Conservation (phyloP, 2,329 filamentous ascomycete species). For the Seiridium cupressi region DNA sequence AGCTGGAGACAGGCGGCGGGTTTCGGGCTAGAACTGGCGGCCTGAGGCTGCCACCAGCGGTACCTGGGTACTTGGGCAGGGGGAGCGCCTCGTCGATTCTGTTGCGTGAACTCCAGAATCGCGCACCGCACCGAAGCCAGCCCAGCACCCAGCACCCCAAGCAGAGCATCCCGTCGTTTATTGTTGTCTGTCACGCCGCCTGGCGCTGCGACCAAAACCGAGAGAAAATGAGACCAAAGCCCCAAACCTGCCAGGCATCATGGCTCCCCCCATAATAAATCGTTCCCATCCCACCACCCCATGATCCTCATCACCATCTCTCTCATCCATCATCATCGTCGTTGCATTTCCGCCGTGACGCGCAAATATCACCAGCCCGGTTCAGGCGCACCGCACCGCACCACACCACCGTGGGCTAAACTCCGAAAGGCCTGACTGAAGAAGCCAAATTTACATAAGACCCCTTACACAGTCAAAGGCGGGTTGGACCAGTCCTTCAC, state of each 20-base stretch:
- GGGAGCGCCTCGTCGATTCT: too few species aligned
- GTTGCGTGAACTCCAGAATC: too few species aligned
- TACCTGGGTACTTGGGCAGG: neutral
- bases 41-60: neutral
- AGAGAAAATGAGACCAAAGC: conserved; percentile 34
- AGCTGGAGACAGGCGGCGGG: neutral
- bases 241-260: conserved; percentile 31
- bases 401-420: conserved; percentile 11
- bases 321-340: conserved; percentile 4
- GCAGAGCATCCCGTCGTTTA: conserved; percentile 10
- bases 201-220: conserved; percentile 15
- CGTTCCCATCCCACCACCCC: neutral
- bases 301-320: conserved; percentile 17
- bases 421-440: conserved; percentile 4
- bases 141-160: neutral
- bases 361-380: conserved; percentile 10
- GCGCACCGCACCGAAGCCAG: too few species aligned
- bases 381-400: conserved; percentile 13
- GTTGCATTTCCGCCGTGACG: neutral
- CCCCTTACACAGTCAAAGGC: conserved; percentile 5
- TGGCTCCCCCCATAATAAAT: conserved; percentile 34
- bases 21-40: neutral
- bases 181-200: conserved; percentile 7
- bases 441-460: conserved; percentile 10
- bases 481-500: conserved; percentile 5